Conservation (phyloP, 1,139 yeast species). For the Lodderomyces theae region DNA sequence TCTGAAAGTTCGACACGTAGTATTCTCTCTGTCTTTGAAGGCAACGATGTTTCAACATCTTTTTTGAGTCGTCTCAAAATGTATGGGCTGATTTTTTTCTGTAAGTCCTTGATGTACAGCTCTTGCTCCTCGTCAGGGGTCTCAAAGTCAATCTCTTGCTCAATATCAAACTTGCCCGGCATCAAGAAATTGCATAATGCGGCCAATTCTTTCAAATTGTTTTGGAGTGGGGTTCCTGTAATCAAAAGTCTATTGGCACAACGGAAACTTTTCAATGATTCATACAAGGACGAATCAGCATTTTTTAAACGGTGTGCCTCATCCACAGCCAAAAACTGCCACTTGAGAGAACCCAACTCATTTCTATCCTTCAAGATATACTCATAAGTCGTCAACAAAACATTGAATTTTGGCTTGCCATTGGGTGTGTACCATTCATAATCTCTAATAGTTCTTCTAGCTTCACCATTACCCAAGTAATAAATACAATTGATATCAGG, state of each 20-base stretch:
- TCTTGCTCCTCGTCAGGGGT: slow-evolving; percentile 86
- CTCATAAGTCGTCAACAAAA: slow-evolving; percentile 89
- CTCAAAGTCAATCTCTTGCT: slow-evolving; percentile 93
- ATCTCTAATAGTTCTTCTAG: slow-evolving; percentile 79
- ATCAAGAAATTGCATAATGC: slow-evolving; percentile 91
- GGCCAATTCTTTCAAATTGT: slow-evolving; percentile 91
- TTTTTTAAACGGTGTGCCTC: slow-evolving; percentile 97
- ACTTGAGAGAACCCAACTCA: slow-evolving; percentile 77
- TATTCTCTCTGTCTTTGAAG: slow-evolving; percentile 92
- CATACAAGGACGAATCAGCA: slow-evolving; percentile 89
- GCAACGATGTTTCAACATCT: slow-evolving; percentile 95
- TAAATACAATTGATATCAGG: slow-evolving; percentile 93
- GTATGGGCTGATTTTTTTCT: slow-evolving; percentile 81
- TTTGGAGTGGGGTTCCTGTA: slow-evolving; percentile 97
- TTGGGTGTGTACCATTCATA: slow-evolving; percentile 69
- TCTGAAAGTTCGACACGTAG: slow-evolving; percentile 93
- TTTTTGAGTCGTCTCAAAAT: slow-evolving; percentile 90
- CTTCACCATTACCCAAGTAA: slow-evolving; percentile 87
- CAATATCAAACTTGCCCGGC: slow-evolving; percentile 91
- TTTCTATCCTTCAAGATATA: slow-evolving; percentile 84
- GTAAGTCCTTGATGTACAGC: slow-evolving; percentile 80
- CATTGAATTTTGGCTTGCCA: slow-evolving; percentile 80
- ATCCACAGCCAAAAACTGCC: slow-evolving; percentile 98
- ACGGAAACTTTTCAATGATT: slow-evolving; percentile 77
- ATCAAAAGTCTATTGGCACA: slow-evolving; percentile 83